Evolutionary conservation across 108 stramenopile genomes (phyloP).

Genomic region (Aurantiochytrium sp.): DNA sequence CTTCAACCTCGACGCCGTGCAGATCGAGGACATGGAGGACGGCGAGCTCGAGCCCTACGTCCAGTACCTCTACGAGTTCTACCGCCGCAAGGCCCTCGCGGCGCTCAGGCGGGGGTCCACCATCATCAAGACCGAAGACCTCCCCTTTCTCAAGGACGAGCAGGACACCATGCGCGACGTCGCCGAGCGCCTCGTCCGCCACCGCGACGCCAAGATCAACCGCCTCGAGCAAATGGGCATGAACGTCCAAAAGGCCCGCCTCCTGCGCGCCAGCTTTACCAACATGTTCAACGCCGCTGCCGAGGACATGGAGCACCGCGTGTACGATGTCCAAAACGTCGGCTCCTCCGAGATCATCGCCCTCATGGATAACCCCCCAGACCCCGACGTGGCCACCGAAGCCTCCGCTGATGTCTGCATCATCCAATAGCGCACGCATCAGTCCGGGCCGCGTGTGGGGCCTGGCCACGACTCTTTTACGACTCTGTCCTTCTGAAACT

Average conservation of each 20-base stretch:
- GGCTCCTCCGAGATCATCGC: not conserved
- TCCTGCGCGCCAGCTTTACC: not conserved
- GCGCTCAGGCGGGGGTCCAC: not conserved
- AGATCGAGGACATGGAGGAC: slow-evolving; percentile 14
- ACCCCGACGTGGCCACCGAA: not conserved
- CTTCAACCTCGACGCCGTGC: slow-evolving; percentile 25
- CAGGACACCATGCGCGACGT: not conserved
- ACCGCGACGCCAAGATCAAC: not conserved
- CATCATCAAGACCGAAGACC: slow-evolving; percentile 6
- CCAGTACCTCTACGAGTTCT: slow-evolving; percentile 4
- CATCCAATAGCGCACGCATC: not conserved
- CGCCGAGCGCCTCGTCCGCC: not conserved
- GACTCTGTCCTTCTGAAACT: not conserved
- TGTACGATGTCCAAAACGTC: not conserved
- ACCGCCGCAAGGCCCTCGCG: slow-evolving; percentile 10
- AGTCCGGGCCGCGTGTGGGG: not conserved
- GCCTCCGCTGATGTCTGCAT: not conserved
- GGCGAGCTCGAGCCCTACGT: slow-evolving; percentile 27
- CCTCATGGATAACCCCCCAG: not conserved
- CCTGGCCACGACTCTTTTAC: not conserved
- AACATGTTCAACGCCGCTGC: not conserved
- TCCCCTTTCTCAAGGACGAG: not conserved
- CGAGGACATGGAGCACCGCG: not conserved
- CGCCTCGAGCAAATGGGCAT: not conserved
- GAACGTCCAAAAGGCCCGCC: not conserved